Base-by-base conservation (phyloP, 805 yeast species). In the Pichia kluyveri region DNA sequence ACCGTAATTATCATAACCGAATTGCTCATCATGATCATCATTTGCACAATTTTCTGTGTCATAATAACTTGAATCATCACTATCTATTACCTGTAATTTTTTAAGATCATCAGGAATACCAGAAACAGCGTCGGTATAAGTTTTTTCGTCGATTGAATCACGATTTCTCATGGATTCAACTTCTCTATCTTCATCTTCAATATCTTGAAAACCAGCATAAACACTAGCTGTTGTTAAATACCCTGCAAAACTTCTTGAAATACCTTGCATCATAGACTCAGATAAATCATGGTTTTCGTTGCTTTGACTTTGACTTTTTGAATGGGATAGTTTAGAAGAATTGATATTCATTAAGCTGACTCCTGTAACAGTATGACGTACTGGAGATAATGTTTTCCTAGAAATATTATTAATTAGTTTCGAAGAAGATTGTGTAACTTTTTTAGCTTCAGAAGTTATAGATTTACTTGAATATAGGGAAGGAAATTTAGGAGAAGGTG, bases 191-290 rank as follows among this genome's bases (percentile, higher is more conserved):
- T 65, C 66, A 30, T 58, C 69, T 42, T 59, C 65, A 30, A 60
- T 51, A 41, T 62, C 65, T 44, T 62, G 61, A 50, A 65, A 62
- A 14, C 70, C 71, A 8, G 77, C 71, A 56, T 73, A 76, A 49
- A 76, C 70, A 52, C 80, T 75, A 0, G 83, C 80, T 0, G 83
- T 73, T 0, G 84, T 77, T 47, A 80, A 64, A 45, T 77, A 57
- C 0, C 78, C 75, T 3, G 76, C 80, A 54, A 80, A 71, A 40
- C 80, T 75, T 54, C 70, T 71, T 17, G 79, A 75, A 61, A 74
- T 71, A 40, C 69, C 71, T 14, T 69, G 67, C 1, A 62, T 56
- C 2, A 61, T 52, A 19, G 45, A 49, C 12, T 41, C 48, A 1
- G 48, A 34, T 12, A 45, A 8, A 8, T 26, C 42, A 7, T 31